Evolutionary conservation across 176 grass and related monocot species (phyloP), one percentile per base, ranked within the genome.

Genomic region (Avena eriantha): DNA sequence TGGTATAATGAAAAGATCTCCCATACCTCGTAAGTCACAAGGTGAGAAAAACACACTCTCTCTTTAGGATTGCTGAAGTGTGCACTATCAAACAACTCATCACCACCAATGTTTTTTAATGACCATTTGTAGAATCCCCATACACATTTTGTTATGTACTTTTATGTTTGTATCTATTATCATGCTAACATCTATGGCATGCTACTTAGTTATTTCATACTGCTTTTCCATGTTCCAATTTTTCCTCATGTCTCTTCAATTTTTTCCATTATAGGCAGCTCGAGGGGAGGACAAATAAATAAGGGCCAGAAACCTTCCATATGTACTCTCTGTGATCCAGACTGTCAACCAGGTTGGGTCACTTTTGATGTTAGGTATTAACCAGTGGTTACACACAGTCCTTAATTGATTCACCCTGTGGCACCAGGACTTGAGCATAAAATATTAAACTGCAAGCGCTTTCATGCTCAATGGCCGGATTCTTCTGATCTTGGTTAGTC

Each of bases 281-380:
- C 61, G 26, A 65, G 23, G 12, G 23, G 14, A 23, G 61, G 24
- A 65, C 23, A 65, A 13, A 36, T 18, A 69, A 35, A 19, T 19
- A 69, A 69, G 66, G 16, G 16, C 18, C 17, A 69, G 17, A 69
- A 69, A 18, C 34, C 66, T 19, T 10, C 67, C 67, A 46, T 46
- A 46, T 46, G 45, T 46, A 46, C 45, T 10, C 45, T 46, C 45
- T 46, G 45, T 46, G 45, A 69, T 69, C 33, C 67, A 39, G 18
- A 69, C 17, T 69, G 33, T 69, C 67, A 69, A 36, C 33, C 34
- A 69, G 34, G 67, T 39, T 69, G 61, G 60, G 17, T 69, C 67
- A 69, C 16, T 41, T 69, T 10, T 41, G 19, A 69, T 19, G 31
- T 39, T 69, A 41, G 18, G 0, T 69, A 39, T 19, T 69, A 33